phyloP scores from a whole-genome alignment of 768 basidiomycete species.

The Phlegmacium glaucopus region DNA sequence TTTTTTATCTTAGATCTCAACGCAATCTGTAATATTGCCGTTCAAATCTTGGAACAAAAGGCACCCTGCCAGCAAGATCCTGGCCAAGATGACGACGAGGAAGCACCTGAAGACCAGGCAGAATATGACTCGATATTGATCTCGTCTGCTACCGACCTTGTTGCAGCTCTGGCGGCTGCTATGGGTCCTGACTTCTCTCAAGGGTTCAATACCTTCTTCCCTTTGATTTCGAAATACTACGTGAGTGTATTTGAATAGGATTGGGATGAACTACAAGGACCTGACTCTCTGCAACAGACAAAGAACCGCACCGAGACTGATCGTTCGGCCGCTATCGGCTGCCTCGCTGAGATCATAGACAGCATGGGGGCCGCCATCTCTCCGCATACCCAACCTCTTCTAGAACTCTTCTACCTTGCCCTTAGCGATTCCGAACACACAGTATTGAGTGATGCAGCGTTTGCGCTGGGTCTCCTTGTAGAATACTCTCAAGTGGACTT shows the following conservation, averaged over 20 bases:
- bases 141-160: conserved; percentile 91
- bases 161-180: conserved; percentile 80
- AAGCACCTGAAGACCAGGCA: conserved; percentile 84
- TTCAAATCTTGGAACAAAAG: conserved; percentile 89
- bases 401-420: conserved; percentile 82
- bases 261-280: neutral
- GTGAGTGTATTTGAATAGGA: conserved; percentile 42
- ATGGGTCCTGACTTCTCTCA: conserved; percentile 83
- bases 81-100: conserved; percentile 85
- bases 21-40: conserved; percentile 72
- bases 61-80: conserved; percentile 96
- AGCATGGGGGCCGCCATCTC: conserved; percentile 89
- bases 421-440: conserved; percentile 85
- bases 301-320: conserved; percentile 86
- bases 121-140: conserved; percentile 97
- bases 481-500: conserved; percentile 84
- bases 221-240: conserved; percentile 88
- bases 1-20: conserved; percentile 55
- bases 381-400: conserved; percentile 74
- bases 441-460: conserved; percentile 94
- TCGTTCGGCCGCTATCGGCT: conserved; percentile 89
- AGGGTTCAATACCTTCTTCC: conserved; percentile 84
- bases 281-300: conserved; percentile 45
- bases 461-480: conserved; percentile 88
- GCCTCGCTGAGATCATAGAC: conserved; percentile 91